These are phyloP conservation scores for Talaromyces trachyspermus DNA, from an alignment of 495 filamentous ascomycete species.

Conservation along the genomic window DNA sequence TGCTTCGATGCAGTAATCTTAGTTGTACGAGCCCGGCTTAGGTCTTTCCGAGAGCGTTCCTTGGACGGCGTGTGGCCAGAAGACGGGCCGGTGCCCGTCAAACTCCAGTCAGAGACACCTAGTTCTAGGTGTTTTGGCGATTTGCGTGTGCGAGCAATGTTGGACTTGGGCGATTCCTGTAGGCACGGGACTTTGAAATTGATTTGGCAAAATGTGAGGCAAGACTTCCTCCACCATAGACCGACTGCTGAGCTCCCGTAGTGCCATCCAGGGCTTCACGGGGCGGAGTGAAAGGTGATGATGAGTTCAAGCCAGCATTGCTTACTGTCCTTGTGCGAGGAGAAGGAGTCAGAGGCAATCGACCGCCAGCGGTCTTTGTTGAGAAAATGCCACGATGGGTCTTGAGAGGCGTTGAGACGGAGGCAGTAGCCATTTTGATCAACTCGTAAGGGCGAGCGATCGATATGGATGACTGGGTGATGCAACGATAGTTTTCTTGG, in stretches of 20 bases:
- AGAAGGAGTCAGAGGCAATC: conserved; percentile 90
- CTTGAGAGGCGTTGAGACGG: conserved; percentile 87
- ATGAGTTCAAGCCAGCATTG: conserved; percentile 44
- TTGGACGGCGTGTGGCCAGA: conserved; percentile 65
- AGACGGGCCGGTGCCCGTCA: conserved; percentile 71
- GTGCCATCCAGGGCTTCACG: conserved; percentile 46
- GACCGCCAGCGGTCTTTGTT: conserved; percentile 83
- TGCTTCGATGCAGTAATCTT: conserved; percentile 75
- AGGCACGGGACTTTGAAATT: conserved; percentile 37
- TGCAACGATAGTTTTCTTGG: background rate
- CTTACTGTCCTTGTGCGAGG: conserved; percentile 55
- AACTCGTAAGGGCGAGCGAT: background rate
- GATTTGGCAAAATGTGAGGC: conserved; percentile 67
- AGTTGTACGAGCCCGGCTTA: conserved; percentile 50
- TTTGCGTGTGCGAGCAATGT: conserved; percentile 57
- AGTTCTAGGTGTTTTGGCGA: conserved; percentile 79
- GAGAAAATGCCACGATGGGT: conserved; percentile 91
- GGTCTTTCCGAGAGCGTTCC: conserved; percentile 51
- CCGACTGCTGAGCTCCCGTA: conserved; percentile 52
- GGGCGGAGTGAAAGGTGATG: conserved; percentile 76
- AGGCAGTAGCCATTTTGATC: conserved; percentile 72
- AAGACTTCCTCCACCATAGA: conserved; percentile 67
- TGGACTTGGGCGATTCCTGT: conserved; percentile 26
- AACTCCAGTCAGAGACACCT: conserved; percentile 84
- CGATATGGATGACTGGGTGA: no score